phyloP scores from a whole-genome alignment of 768 basidiomycete genomes.

The Astraeus odoratus region DNA sequence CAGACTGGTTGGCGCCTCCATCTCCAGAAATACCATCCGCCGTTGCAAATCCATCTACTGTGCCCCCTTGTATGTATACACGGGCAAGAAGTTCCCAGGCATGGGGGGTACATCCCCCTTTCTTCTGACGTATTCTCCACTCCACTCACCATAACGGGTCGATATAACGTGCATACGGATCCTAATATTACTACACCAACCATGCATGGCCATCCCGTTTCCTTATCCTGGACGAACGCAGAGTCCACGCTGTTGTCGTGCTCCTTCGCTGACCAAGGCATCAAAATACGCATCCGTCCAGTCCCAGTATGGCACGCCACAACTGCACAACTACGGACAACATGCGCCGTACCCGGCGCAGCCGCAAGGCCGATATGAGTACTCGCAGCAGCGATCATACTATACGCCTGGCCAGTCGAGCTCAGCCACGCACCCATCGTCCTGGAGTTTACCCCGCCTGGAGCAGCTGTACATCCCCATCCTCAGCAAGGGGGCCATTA shows the following conservation, averaged over 20 bases:
- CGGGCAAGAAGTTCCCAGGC: constrained; percentile 93
- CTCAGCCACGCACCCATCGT: constrained; percentile 14
- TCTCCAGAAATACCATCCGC: constrained; percentile 65
- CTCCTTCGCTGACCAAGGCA: constrained; percentile 90
- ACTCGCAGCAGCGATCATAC: constrained; percentile 18
- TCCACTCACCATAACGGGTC: too few relatives aligned
- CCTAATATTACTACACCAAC: too few relatives aligned
- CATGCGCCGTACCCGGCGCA: background rate
- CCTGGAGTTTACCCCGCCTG: constrained; percentile 15
- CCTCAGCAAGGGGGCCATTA: too few relatives aligned
- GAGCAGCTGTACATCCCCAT: too few relatives aligned
- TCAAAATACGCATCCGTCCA: constrained; percentile 82
- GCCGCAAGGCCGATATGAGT: constrained; percentile 15
- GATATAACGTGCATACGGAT: too few relatives aligned
- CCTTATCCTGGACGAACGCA: constrained; percentile 22
- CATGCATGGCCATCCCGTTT: constrained; percentile 3
- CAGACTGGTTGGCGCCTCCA: constrained; percentile 4
- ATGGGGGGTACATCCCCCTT: constrained; percentile 82
- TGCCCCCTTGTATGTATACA: constrained; percentile 88
- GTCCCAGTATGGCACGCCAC: constrained; percentile 5
- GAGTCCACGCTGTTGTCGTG: constrained; percentile 87
- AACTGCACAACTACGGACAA: background rate
- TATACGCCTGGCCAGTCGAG: constrained; percentile 22
- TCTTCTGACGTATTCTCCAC: background rate
- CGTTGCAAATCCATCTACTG: constrained; percentile 90